Evolutionary conservation across 495 filamentous ascomycete species (phyloP).

Genomic region (Elaphomyces granulatus): DNA sequence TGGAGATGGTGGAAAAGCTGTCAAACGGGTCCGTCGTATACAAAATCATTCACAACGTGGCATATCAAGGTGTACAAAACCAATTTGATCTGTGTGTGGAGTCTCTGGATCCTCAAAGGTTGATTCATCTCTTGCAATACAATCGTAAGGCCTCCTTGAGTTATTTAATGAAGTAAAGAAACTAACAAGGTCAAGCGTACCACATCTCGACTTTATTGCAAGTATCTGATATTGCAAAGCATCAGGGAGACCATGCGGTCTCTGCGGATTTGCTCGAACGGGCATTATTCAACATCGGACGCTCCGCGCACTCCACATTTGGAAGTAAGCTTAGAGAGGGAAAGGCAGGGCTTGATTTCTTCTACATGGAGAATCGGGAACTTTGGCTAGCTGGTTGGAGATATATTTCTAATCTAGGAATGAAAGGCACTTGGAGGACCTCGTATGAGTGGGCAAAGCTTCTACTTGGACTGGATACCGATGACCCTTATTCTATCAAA

Average conservation of each 20-base stretch:
- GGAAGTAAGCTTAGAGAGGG: conserved; percentile 59
- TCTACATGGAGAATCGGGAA: conserved; percentile 72
- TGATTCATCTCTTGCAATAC: conserved; percentile 49
- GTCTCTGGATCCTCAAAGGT: conserved; percentile 61
- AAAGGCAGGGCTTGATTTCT: conserved; percentile 64
- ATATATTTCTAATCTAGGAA: conserved; percentile 66
- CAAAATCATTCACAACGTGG: conserved; percentile 55
- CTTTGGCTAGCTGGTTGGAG: conserved; percentile 83
- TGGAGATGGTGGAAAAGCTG: conserved; percentile 53
- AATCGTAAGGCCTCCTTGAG: conserved; percentile 31
- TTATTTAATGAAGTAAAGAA: not conserved
- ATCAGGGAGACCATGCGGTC: conserved; percentile 72
- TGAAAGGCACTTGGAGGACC: conserved; percentile 88
- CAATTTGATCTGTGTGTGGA: conserved; percentile 68
- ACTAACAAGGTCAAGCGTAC: conserved; percentile 36
- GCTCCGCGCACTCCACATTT: conserved; percentile 70
- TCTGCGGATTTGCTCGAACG: conserved; percentile 82
- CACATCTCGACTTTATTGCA: conserved; percentile 88
- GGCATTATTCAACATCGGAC: conserved; percentile 83
- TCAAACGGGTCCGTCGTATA: conserved; percentile 40
- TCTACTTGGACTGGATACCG: conserved; percentile 57
- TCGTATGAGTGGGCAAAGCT: conserved; percentile 88
- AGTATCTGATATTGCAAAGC: conserved; percentile 80
- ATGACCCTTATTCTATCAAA: conserved; percentile 70
- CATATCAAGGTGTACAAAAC: conserved; percentile 63